Base-by-base conservation (phyloP, 2,329 filamentous ascomycete species). In the Orbilia quercus region DNA sequence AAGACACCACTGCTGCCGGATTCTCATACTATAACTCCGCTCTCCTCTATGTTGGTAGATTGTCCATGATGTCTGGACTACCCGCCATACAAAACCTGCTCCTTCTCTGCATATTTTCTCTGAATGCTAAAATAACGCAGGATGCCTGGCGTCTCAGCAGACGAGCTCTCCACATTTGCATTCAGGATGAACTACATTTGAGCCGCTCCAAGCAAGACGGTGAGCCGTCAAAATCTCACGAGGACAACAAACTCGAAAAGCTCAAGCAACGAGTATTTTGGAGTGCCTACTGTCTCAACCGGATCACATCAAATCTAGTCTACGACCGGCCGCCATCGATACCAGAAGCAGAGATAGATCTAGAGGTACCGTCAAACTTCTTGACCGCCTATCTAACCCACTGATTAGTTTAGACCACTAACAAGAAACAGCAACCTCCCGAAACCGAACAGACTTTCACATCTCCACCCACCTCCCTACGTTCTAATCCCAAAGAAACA, bases 281-380 rank as follows among this genome's bases (percentile, higher is more conserved):
- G 69, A 55, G 47, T 18, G 50, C 60, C 12, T 73, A 73, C 25
- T 66, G 60, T 23, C 40, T 73, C 14, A 73, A 73, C 48, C 53
- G 69, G 2, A 60, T 73, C 7, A 73, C 54, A 1, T 60, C 53
- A 28, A 73, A 73, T 38, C 23, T 73, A 12, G 28, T 73, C 2
- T 73, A 66, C 28, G 60, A 73, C 22, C 45, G 69, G 2, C 69
- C 69, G 23, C 69, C 69, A 16, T 73, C 69, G 31, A 73, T 73
- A 62, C 69, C 69, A 2, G 69, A 73, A 18, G 60, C 69, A 2
- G 63, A 65, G 18, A 73, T 73, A 20, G 60, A 66, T 16, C 18
- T 31, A 9, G 60, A 73, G 60, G 69, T 73, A 28, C 11, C 42
- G 16, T 38, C 14, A 3, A 31, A 31, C 6, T 5, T 1, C 7